phyloP scores from a whole-genome alignment of 2,329 filamentous ascomycete species.

The Nigrospora osmanthi region DNA sequence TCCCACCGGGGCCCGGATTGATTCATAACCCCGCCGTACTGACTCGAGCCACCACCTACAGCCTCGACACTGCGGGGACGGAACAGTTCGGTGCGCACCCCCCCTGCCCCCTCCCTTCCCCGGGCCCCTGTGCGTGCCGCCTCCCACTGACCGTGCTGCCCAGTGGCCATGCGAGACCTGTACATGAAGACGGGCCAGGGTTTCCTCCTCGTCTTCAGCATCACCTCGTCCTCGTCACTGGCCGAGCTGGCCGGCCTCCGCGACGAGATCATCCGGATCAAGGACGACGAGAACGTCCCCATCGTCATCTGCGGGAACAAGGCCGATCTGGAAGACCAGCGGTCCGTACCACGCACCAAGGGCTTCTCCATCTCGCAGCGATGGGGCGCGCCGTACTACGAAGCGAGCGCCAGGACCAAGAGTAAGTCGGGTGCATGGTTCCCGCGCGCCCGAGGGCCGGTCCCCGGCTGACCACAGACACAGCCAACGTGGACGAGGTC shows the following conservation, averaged over 20 bases:
- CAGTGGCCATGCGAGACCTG: conserved; percentile 64
- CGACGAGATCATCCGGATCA: conserved; percentile 86
- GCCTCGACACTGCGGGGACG: conserved; percentile 82
- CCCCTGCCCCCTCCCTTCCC: conserved; percentile 6
- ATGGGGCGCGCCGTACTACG: conserved; percentile 88
- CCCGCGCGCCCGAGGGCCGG: too few species aligned
- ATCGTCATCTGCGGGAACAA: conserved; percentile 93
- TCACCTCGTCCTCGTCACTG: conserved; percentile 77
- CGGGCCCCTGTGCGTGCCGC: not conserved
- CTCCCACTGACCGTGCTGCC: conserved; percentile 13
- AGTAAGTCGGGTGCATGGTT: conserved; percentile 34
- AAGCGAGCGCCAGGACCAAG: conserved; percentile 73
- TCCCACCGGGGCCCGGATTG: conserved; percentile 6
- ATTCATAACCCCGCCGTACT: conserved; percentile 16
- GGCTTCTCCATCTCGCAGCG: conserved; percentile 80
- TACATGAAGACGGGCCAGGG: conserved; percentile 94
- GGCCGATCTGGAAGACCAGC: conserved; percentile 80
- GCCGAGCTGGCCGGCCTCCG: conserved; percentile 73
- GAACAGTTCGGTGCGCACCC: conserved; percentile 75
- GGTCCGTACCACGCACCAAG: conserved; percentile 66
- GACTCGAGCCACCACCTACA: conserved; percentile 24
- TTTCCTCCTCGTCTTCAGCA: conserved; percentile 87
- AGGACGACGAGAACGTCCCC: conserved; percentile 76
- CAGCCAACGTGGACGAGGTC: conserved; percentile 81
- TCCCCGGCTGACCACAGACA: not conserved